Base-by-base conservation (phyloP, 179 eudicot species). In the Vitellaria paradoxa region DNA sequence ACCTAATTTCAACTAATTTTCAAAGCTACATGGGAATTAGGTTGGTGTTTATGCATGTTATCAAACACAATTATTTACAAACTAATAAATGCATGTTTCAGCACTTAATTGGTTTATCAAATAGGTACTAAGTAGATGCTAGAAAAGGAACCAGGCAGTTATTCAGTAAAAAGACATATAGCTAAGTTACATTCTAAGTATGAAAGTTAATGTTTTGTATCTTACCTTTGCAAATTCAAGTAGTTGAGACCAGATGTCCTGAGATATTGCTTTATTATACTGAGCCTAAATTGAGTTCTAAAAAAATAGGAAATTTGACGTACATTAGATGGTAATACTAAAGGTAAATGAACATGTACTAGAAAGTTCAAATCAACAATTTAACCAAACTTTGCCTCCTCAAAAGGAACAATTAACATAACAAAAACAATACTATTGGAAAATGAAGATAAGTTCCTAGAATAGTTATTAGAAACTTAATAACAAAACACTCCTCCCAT, bases 171-270 rank as follows among this genome's bases (percentile, higher is more conserved):
- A n/a, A n/a, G n/a, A n/a, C n/a, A n/a, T n/a, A n/a, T n/a, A n/a
- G n/a, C n/a, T n/a, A n/a, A n/a, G n/a, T n/a, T n/a, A n/a, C n/a
- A n/a, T n/a, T n/a, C n/a, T n/a, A n/a, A n/a, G 17, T 8, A 62
- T 30, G 69, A 23, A 65, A 55, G 26, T 2, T 7, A 26, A 21
- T 75, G 61, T 40, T 68, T 47, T 57, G 65, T 21, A 66, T 68
- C 87, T 84, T 88, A 95, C 6, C 87, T 87, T 88, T 26, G 96
- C 97, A 81, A 95, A 95, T 83, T 95, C 97, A 86, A 95, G 86
- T 12, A 95, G 89, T 76, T 95, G 99, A 85, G 94, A 87, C 99
- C 99, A 95, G 56, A 98, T 95, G 80, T 95, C 99, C 86, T 93
- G 89, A 42, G 99, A 91, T 72, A 95, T 93, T 30, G 97, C 98